These are phyloP conservation scores for Hanseniaspora pseudoguilliermondii DNA, from an alignment of 805 yeast species.

Conservation along the genomic window DNA sequence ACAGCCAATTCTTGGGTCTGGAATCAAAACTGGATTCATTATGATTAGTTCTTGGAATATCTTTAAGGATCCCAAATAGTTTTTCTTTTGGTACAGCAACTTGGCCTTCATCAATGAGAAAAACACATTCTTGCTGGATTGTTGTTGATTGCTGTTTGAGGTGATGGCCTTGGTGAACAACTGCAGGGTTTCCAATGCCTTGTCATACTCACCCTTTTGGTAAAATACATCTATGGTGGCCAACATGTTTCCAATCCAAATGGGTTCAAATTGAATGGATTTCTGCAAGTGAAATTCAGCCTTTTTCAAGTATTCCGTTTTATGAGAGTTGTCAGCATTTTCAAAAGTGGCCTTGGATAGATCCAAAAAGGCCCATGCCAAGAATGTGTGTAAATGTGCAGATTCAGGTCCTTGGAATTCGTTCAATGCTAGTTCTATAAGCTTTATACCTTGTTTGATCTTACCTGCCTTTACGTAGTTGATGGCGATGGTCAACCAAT, in stretches of 20 bases:
- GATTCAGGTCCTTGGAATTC: conserved; percentile 25
- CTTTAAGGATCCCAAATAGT: conserved; percentile 61
- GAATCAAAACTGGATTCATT: conserved; percentile 62
- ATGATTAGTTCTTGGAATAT: conserved; percentile 72
- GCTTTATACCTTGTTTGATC: conserved; percentile 48
- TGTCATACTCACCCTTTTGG: conserved; percentile 50
- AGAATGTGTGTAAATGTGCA: conserved; percentile 47
- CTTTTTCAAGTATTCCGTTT: conserved; percentile 25
- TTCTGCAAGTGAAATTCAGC: conserved; percentile 37
- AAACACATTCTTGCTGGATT: conserved; percentile 48
- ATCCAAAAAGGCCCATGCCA: conserved; percentile 61
- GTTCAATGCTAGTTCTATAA: conserved; percentile 48
- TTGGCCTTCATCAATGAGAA: conserved; percentile 82
- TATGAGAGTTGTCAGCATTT: conserved; percentile 17
- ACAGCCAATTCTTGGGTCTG: conserved; percentile 89
- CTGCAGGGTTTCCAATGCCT: conserved; percentile 60
- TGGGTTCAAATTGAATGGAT: conserved; percentile 36
- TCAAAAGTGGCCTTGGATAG: conserved; percentile 26
- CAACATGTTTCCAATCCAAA: conserved; percentile 39
- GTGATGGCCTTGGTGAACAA: conserved; percentile 34
- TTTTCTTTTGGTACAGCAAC: conserved; percentile 55
- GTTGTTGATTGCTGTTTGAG: conserved; percentile 24
- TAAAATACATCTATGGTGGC: conserved; percentile 57
- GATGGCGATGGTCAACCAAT: conserved; percentile 73
- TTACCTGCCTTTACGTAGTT: conserved; percentile 60